A percentile compares a stretch with the other conserved stretches of the same genome.
Evolutionary conservation across 2,329 filamentous ascomycete species (phyloP).

Genomic region (Sporothrix brunneoviolacea): DNA sequence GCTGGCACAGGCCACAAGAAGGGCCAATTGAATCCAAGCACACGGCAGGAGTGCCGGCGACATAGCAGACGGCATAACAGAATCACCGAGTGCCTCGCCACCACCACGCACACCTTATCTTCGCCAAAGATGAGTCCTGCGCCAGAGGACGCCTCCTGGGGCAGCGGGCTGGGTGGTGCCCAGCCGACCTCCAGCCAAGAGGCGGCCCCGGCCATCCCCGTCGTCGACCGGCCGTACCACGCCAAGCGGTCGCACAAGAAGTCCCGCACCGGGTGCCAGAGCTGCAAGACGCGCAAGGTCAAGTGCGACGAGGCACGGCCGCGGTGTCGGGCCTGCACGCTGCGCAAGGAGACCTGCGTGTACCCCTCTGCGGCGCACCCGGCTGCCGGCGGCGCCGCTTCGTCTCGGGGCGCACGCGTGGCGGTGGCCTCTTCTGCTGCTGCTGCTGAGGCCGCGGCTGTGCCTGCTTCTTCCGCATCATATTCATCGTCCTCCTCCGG

Average conservation of each 20-base stretch:
- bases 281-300: conserved; percentile 49
- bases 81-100: no score
- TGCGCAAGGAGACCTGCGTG: conserved; percentile 41
- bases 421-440: conserved; percentile 6
- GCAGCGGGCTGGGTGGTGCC: no score
- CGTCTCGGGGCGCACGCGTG: no score
- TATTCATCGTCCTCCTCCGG: conserved; percentile 8
- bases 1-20: no score
- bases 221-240: conserved; percentile 33
- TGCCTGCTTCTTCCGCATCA: not conserved
- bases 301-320: conserved; percentile 49
- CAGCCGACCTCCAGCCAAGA: not conserved
- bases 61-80: no score
- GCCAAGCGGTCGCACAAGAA: conserved; percentile 50
- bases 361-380: conserved; percentile 29
- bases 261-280: conserved; percentile 43
- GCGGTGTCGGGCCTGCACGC: conserved; percentile 41
- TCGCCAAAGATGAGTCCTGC: not conserved
- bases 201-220: not conserved
- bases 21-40: no score
- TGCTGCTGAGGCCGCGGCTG: not conserved
- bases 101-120: not conserved
- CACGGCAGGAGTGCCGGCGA: no score
- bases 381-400: not conserved
- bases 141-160: not conserved